Evolutionary conservation across 2,329 filamentous ascomycete species (phyloP), one percentile per base, ranked within the genome.

Genomic region (Stemphylium vesicarium): DNA sequence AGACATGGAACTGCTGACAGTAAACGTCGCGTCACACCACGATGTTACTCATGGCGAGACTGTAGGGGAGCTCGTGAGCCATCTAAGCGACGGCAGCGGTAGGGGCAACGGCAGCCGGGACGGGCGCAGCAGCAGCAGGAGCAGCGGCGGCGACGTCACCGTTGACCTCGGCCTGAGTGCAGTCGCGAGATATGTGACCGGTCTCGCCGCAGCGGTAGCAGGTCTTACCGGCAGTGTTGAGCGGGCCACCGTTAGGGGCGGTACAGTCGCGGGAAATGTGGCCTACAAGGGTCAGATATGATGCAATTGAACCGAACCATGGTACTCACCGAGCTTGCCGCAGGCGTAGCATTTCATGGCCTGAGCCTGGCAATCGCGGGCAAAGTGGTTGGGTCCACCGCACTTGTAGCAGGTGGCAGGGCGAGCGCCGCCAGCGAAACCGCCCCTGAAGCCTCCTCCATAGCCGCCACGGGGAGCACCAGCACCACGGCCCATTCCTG

Each of bases 331-430:
- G 50, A 96, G 87, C 82, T 96, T 96, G 76, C 93, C 93, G 75
- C 93, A 97, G 65, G 93, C 93, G 73, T 96, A 97, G 84, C 93
- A 97, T 82, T 97, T 97, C 92, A 96, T 96, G 61, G 92, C 91
- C 79, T 96, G 92, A 66, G 95, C 93, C 83, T 98, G 95, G 84
- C 95, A 99, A 74, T 99, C 95, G 64, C 95, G 90, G 63, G 95
- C 95, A 75, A 96, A 99, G 81, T 99, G 95, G 84, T 99, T 99
- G 56, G 95, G 95, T 31, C 94, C 86, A 68, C 86, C 86, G 65
- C 86, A 88, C 79, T 88, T 88, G 81, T 88, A 88, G 81, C 86
- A 88, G 53, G 83, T 87, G 20, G 85, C 84, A 59, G 85, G 80
- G 55, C 85, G 83, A 68, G 88, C 85, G 50, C 86, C 87, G 63